Evolutionary conservation across 495 filamentous ascomycete genomes (phyloP), one percentile per base, ranked within the genome.

Genomic region (Rusavskia elegans): DNA sequence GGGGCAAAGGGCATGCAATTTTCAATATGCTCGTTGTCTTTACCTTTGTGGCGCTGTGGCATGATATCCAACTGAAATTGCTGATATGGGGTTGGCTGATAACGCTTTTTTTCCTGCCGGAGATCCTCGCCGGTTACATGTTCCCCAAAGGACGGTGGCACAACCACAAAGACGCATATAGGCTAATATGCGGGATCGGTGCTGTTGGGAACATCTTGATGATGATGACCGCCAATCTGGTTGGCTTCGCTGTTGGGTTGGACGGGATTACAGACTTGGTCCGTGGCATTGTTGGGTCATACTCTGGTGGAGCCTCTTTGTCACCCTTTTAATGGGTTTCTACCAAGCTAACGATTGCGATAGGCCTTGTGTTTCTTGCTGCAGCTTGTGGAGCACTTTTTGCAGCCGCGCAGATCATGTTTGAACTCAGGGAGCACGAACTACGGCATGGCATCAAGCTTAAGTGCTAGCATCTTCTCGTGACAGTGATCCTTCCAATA

Each of bases 11-110:
- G 1, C 58, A 78, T n/a, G 63, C 64, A 3, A 66, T 82, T 37
- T 63, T 81, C 35, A 95, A 90, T 48, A 87, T 85, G 60, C 69
- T 89, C 11, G 68, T 80, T n/a, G 84, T 95, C 2, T 99, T 99
- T 63, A 95, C 88, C 2, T 99, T 99, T 56, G 92, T 99, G 29
- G 92, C 93, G 6, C 71, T 99, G 38, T 99, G 92, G 92, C 92
- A 99, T 65, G 92, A 99, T 59, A 93, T 99, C 63, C 81, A 89
- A 60, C 76, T 96, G n/a, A 79, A 82, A 42, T 75, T 99, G 23
- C 76, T 99, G 14, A 82, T 92, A 61, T 99, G 92, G 92, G 88
- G 92, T 14, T 99, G 92, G 92, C 71, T 99, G 48, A 77, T 97
- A 41, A 87, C 89, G 4, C 66, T 96, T 11, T 99, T 99, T 67